These are phyloP conservation scores for Hypholoma fasciculare DNA, from an alignment of 768 basidiomycete species.

Conservation along the genomic window DNA sequence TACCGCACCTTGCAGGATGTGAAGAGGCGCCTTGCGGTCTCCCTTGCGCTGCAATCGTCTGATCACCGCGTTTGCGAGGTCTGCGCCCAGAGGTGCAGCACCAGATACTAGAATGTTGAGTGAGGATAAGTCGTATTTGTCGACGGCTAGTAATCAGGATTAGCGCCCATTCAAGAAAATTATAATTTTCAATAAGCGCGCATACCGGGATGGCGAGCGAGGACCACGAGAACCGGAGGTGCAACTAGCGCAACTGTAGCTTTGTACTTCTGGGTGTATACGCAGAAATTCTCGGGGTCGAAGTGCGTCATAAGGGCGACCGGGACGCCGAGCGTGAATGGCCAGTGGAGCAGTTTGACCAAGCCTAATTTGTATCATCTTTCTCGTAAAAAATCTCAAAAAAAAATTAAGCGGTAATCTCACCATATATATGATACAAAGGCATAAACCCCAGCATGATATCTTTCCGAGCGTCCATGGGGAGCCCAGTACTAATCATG, in stretches of 20 bases:
- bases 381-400: neutral
- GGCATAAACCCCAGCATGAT: conserved; percentile 66
- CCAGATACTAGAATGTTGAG: conserved; percentile 64
- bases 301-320: conserved; percentile 67
- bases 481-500: conserved; percentile 46
- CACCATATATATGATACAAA: conserved; percentile 48
- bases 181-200: neutral
- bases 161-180: neutral
- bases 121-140: conserved; percentile 65
- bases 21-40: conserved; percentile 39
- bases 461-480: conserved; percentile 40
- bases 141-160: conserved; percentile 43
- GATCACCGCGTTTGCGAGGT: conserved; percentile 52
- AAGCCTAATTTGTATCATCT: conserved; percentile 37
- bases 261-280: conserved; percentile 62
- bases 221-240: conserved; percentile 78
- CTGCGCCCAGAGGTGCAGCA: conserved; percentile 77
- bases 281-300: conserved; percentile 68
- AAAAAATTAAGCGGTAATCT: neutral
- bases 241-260: conserved; percentile 63
- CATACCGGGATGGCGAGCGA: conserved; percentile 67
- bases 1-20: conserved; percentile 51
- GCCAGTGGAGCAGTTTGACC: conserved; percentile 62
- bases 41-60: conserved; percentile 34
- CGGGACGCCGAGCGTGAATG: conserved; percentile 48